These are phyloP conservation scores for Pelargonium nanum DNA, from an alignment of 345 rosid genomes.

Conservation along the genomic window DNA sequence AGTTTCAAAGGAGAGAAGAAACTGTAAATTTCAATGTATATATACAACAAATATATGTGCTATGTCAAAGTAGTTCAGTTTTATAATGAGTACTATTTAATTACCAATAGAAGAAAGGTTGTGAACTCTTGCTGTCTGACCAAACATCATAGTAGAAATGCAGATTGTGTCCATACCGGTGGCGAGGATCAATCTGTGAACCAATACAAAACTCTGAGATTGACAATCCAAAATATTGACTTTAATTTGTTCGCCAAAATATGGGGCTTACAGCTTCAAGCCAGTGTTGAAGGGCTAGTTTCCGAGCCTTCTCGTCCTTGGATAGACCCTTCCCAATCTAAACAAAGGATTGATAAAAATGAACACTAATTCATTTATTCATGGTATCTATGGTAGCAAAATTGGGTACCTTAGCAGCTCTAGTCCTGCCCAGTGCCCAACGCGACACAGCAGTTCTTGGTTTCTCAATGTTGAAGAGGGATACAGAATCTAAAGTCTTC, in stretches of 20 bases:
- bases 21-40: slow-evolving; percentile 12
- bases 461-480: slow-evolving; percentile 76
- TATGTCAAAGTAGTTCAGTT: neutral
- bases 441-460: slow-evolving; percentile 89
- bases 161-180: slow-evolving; percentile 89
- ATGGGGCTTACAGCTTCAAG: slow-evolving; percentile 81
- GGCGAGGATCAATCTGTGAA: slow-evolving; percentile 84
- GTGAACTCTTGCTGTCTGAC: slow-evolving; percentile 74
- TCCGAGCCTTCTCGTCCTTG: slow-evolving; percentile 77
- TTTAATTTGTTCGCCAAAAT: neutral
- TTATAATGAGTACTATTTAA: neutral
- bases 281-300: slow-evolving; percentile 84
- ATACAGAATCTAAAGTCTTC: slow-evolving; percentile 81
- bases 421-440: slow-evolving; percentile 91
- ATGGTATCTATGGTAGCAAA: too few relatives aligned
- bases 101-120: slow-evolving; percentile 98
- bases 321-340: slow-evolving; percentile 87
- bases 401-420: slow-evolving; percentile 66
- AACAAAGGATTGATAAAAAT: neutral
- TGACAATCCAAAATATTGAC: neutral
- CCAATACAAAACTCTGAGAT: neutral
- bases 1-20: slow-evolving; percentile 10
- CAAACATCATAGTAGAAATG: slow-evolving; percentile 65
- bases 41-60: too few relatives aligned
- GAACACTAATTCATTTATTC: too few relatives aligned